Evolutionary conservation across 768 basidiomycete genomes (phyloP).

Genomic region (Leccinum longicurvipes): DNA sequence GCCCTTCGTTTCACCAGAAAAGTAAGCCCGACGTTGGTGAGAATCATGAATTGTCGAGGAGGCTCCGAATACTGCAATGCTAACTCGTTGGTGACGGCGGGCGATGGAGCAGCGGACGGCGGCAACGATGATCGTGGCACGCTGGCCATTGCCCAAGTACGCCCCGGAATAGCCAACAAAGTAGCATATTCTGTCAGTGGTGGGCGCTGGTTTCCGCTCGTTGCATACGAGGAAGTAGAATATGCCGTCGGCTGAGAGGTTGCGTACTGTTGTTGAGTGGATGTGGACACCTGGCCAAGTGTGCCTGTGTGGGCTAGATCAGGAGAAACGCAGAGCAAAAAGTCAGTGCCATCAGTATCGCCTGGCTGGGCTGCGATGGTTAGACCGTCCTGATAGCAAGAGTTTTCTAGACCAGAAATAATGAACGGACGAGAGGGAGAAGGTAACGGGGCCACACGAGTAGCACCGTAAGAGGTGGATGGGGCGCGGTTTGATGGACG

Average conservation of each 20-base stretch:
- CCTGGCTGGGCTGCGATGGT: slow-evolving; percentile 70
- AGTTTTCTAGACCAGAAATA: slow-evolving; percentile 54
- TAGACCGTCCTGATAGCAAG: slow-evolving; percentile 66
- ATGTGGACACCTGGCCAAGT: slow-evolving; percentile 60
- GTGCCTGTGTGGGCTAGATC: slow-evolving; percentile 71
- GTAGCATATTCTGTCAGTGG: slow-evolving; percentile 77
- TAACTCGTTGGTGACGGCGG: slow-evolving; percentile 71
- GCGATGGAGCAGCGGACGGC: slow-evolving; percentile 42
- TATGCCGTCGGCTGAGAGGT: slow-evolving; percentile 40
- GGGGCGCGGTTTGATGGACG: slow-evolving; percentile 46
- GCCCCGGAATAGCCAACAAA: slow-evolving; percentile 73
- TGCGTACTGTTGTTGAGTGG: slow-evolving; percentile 35
- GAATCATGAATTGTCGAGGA: slow-evolving; percentile 77
- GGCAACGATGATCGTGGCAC: slow-evolving; percentile 37
- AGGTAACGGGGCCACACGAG: slow-evolving; percentile 42
- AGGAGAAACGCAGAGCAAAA: slow-evolving; percentile 69
- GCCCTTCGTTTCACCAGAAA: slow-evolving; percentile 80
- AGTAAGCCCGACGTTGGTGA: slow-evolving; percentile 83
- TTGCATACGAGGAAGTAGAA: slow-evolving; percentile 38
- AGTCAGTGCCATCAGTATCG: slow-evolving; percentile 71
- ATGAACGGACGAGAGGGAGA: slow-evolving; percentile 55
- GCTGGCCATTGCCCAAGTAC: slow-evolving; percentile 79
- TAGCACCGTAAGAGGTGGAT: slow-evolving; percentile 42
- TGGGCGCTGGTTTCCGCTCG: slow-evolving; percentile 45
- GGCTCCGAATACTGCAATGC: slow-evolving; percentile 78